These are phyloP conservation scores for Colletotrichum cuscutae DNA, from an alignment of 2,329 filamentous ascomycete species.

Conservation along the genomic window DNA sequence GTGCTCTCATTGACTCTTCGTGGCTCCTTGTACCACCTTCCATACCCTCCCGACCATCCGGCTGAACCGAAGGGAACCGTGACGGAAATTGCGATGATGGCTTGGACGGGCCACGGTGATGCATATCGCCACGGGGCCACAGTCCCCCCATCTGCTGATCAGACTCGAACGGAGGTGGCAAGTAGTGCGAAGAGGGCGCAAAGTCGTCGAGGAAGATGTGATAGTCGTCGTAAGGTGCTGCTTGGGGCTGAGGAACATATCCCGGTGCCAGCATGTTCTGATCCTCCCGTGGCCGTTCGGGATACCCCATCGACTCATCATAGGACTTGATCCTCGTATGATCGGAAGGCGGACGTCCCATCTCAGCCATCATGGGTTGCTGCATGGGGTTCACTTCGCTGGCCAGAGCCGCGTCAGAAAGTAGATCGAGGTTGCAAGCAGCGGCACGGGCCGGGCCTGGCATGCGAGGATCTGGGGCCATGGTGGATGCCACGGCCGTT, in stretches of 20 bases:
- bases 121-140: slow-evolving; percentile 58
- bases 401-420: slow-evolving; percentile 70
- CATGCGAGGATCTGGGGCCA: slow-evolving; percentile 59
- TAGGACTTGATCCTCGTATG: slow-evolving; percentile 60
- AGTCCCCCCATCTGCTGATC: slow-evolving; percentile 62
- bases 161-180: slow-evolving; percentile 64
- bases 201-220: slow-evolving; percentile 70
- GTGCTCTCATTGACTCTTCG: slow-evolving; percentile 52
- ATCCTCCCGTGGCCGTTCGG: slow-evolving; percentile 60
- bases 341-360: slow-evolving; percentile 51
- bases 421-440: slow-evolving; percentile 67
- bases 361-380: slow-evolving; percentile 56
- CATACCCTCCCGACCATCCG: slow-evolving; percentile 59
- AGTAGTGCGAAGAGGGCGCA: slow-evolving; percentile 62
- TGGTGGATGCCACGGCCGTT: slow-evolving; percentile 49
- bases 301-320: slow-evolving; percentile 59
- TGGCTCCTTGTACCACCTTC: slow-evolving; percentile 50
- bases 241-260: slow-evolving; percentile 50
- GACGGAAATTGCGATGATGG: slow-evolving; percentile 64
- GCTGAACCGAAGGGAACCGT: slow-evolving; percentile 63
- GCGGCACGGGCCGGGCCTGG: slow-evolving; percentile 49
- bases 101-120: slow-evolving; percentile 56
- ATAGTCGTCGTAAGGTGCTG: slow-evolving; percentile 63
- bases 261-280: slow-evolving; percentile 52
- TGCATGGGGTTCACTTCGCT: slow-evolving; percentile 65